Percentiles rank a stretch among this genome's conserved stretches.
Conservation (phyloP, 23 red algal species). For the Gracilaria gracilis region DNA sequence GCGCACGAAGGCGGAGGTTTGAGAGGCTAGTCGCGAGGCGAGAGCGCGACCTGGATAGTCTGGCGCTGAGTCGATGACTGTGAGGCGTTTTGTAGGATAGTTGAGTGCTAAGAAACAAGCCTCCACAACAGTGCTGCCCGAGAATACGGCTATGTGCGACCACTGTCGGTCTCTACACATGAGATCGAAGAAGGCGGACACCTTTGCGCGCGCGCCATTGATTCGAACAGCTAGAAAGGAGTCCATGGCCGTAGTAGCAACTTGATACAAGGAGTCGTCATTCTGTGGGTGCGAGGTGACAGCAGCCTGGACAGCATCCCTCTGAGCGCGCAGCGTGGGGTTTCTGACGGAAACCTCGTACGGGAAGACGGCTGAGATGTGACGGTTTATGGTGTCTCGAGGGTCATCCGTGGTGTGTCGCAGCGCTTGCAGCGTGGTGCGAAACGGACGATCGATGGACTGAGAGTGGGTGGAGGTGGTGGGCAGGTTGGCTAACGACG, state of each 20-base stretch:
- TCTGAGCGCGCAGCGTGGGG: constrained; percentile 35
- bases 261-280: constrained; percentile 9
- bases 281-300: neutral
- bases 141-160: constrained; percentile 38
- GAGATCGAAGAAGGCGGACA: constrained; percentile 56
- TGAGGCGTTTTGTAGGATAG: constrained; percentile 23
- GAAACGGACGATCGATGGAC: neutral
- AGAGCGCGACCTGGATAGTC: constrained; percentile 21
- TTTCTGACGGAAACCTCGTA: neutral
- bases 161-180: constrained; percentile 29
- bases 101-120: constrained; percentile 56
- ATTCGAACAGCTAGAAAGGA: constrained; percentile 49
- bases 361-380: neutral
- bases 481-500: neutral
- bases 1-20: constrained; percentile 21
- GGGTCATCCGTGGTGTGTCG: constrained; percentile 4
- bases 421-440: neutral
- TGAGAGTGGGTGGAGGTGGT: neutral
- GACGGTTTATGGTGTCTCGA: neutral
- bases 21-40: constrained; percentile 24
- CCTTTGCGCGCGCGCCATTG: constrained; percentile 50
- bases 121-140: constrained; percentile 38
- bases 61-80: constrained; percentile 48
- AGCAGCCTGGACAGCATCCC: constrained; percentile 9
- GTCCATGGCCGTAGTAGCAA: constrained; percentile 31